Base-by-base conservation (phyloP, 192 early-diverging fungal genomes). In the Rhizophlyctis rosea region DNA sequence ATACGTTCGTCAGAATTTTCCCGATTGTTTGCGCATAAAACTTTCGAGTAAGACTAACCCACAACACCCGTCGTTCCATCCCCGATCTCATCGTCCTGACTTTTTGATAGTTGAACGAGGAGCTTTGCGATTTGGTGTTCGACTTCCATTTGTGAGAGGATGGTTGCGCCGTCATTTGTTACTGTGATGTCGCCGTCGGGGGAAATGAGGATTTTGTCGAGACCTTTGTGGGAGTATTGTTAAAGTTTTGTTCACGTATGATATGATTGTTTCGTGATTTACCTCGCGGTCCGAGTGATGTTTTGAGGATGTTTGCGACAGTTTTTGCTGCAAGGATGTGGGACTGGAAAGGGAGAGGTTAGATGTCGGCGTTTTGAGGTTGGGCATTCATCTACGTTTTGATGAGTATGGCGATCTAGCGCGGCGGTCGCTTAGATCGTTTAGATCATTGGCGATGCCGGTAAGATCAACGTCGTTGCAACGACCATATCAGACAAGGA, bases 31-130 rank as follows among this genome's bases (percentile, higher is more conserved):
- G 50, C 50, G 25, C 5, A 61, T n/a, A 30, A 49, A 39, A 31
- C 39, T 3, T 29, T 4, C n/a, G n/a, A 11, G 39, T 29, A 47
- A 54, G 21, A 81, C 77, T 50, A 74, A 92, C 90, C 91, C 70
- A 98, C 98, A 66, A 99, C 95, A 77, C 98, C 95, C 23, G 98
- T 99, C 33, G 98, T 99, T 36, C 98, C 98, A 69, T 99, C 98
- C 61, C 98, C 98, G 75, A 99, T 99, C 79, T 99, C 98, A 65
- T 99, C 95, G 76, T 99, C 98, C 84, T 99, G 98, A 63, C 86
- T 89, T 80, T 95, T 93, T 55, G 94, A 96, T 57, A 99, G 80
- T 76, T 98, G 92, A 21, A 99, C 98, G 39, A 99, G 74, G 18
- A 99, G 81, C 76, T 96, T 96, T 29, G 95, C 98, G 71, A 99